Base-by-base conservation (phyloP, 2,329 filamentous ascomycete species). In the Zymoseptoria crescenta region DNA sequence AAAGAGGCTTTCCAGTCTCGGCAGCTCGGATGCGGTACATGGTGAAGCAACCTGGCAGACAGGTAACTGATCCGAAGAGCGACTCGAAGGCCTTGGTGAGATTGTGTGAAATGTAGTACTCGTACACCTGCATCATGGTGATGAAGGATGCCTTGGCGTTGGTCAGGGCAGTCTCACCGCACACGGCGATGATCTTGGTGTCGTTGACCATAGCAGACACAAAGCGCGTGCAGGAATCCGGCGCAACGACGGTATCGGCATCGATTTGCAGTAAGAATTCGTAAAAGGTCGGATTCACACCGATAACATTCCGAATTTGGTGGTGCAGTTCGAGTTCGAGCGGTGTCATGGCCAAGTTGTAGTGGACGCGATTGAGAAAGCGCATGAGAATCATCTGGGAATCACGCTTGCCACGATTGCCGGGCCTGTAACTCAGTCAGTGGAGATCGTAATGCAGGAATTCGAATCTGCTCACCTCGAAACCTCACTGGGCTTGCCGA, bases 101-200 rank as follows among this genome's bases (percentile, higher is more conserved):
- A 74, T 97, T 96, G 80, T 99, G 93, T 55, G 93, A 97, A 70
- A 99, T 99, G 79, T 92, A 99, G 81, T 99, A 99, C 76, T 99
- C 93, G 80, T 97, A 99, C 35, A 99, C 93, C 76, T 99, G 94
- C 73, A 99, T 99, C 93, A 97, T 97, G 55, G 94, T 99, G 66
- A 96, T 85, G 71, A 95, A 91, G 0, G 93, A 96, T 6, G 88
- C 83, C 75, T 96, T 96, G 61, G 91, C 89, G 72, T 99, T 99
- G 63, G 87, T 92, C 53, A 99, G 81, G 16, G 88, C 88, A 0
- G 94, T 99, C 76, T 99, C 94, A 76, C 94, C 94, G 71, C 94
- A 99, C 54, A 94, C 85, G 57, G 88, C 94, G 70, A 96, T 93
- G n/a, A 97, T 80, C 58, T 90, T 87, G 27, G 92, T 96, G 73